Base-by-base conservation (phyloP, 2,329 filamentous ascomycete genomes). In the Microcyclospora tardicrescens region DNA sequence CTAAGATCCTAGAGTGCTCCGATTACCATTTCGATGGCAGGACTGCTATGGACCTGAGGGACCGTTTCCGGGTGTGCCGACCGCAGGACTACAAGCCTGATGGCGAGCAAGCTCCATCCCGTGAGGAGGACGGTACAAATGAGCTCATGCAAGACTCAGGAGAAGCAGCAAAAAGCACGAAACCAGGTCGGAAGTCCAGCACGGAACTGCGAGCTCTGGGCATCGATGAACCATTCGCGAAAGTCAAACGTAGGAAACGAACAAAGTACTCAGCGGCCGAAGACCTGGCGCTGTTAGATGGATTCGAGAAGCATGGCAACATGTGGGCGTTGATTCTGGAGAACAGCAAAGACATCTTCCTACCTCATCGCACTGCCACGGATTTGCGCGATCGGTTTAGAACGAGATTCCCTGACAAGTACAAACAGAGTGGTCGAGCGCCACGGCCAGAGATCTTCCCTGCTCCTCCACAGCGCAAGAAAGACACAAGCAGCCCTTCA, bases 341-440 rank as follows among this genome's bases (percentile, higher is more conserved):
- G 14, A 15, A 32, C 10, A 65, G 68, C 43, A 65, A 72, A 40
- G 74, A 79, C 42, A 57, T 59, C 11, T 61, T 66, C 5, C 55
- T 78, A 2, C 64, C 66, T 10, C 61, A 68, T 45, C 65, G 75
- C 32, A 67, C 67, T 33, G 63, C 71, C 12, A 76, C 73, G 2
- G 75, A 79, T 49, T 52, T 80, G 11, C 65, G 76, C 27, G 76
- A 79, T 52, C 69, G 75, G 3, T 75, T 79, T 45, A 65, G 75
- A 12, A 75, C 72, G 6, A 66, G 67, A 27, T 79, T 70, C 46
- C 73, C 75, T 1, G 65, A 75, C 24, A 62, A 67, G 13, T 79
- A 77, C 50, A 64, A 63, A 10, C 58, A 62, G 37, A 62, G 63
- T n/a, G 67, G 67, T 5, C 60, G 62, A 35, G 64, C 62, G 36